Percentiles rank a stretch among this genome's conserved stretches.
Conservation (phyloP, 257 asterid species). For the Sherardia arvensis region DNA sequence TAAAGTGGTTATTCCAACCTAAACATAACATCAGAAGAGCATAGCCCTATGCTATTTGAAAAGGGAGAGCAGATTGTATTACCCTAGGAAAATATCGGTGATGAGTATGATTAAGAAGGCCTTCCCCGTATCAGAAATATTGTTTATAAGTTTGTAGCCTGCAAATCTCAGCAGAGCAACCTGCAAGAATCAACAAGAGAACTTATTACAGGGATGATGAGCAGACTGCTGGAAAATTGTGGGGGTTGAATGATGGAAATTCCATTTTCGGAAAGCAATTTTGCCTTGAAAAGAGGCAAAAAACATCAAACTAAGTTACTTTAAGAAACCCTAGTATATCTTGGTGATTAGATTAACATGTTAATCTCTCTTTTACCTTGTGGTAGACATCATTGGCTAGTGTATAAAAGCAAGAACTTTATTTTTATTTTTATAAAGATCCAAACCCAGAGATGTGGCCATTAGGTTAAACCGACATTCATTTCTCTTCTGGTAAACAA, state of each 20-base stretch:
- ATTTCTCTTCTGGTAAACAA: background rate
- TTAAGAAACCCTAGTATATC: background rate
- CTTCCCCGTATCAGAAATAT: slow-evolving; percentile 81
- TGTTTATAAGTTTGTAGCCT: slow-evolving; percentile 78
- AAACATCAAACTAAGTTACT: background rate
- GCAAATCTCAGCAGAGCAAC: slow-evolving; percentile 93
- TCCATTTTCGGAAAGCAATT: background rate
- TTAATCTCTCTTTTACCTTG: background rate
- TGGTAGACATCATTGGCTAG: background rate
- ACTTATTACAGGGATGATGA: slow-evolving; percentile 8
- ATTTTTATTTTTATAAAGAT: too few relatives aligned
- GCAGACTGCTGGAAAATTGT: background rate
- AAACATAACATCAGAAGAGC: background rate
- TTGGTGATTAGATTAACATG: background rate
- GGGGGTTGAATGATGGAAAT: background rate
- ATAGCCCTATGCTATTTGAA: background rate
- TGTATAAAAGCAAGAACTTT: background rate
- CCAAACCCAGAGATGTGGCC: background rate
- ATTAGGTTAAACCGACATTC: background rate
- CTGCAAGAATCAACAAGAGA: slow-evolving; percentile 37
- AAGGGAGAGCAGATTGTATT: slow-evolving; percentile 15
- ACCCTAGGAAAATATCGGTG: slow-evolving; percentile 92
- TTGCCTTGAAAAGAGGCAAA: background rate
- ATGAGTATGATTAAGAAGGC: slow-evolving; percentile 76
- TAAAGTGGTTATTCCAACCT: background rate